These are phyloP conservation scores for Arthrobotrys sphaeroides DNA, from an alignment of 2,329 filamentous ascomycete genomes.

Conservation along the genomic window DNA sequence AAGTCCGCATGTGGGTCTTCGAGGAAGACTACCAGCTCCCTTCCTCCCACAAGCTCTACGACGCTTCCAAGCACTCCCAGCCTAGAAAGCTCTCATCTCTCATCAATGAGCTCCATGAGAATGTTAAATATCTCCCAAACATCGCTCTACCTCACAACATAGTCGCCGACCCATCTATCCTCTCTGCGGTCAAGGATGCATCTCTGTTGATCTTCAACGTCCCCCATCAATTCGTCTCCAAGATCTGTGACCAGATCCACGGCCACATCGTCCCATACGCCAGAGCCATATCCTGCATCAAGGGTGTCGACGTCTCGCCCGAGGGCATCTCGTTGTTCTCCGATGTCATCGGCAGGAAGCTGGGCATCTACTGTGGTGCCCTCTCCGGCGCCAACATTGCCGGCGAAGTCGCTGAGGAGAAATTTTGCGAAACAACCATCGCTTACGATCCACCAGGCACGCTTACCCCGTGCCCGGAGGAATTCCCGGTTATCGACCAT, in stretches of 20 bases:
- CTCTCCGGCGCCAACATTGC: constrained; percentile 97
- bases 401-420: constrained; percentile 90
- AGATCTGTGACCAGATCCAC: constrained; percentile 82
- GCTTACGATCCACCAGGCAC: constrained; percentile 91
- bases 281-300: constrained; percentile 95
- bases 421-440: constrained; percentile 96
- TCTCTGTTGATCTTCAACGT: constrained; percentile 96
- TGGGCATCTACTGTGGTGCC: constrained; percentile 96
- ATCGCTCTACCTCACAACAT: constrained; percentile 84
- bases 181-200: constrained; percentile 81
- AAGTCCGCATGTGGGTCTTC: constrained; percentile 99
- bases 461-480: constrained; percentile 77
- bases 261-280: constrained; percentile 92
- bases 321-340: constrained; percentile 89
- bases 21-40: constrained; percentile 86
- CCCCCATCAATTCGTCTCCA: constrained; percentile 92
- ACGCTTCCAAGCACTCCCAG: constrained; percentile 68
- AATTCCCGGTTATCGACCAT: constrained; percentile 89
- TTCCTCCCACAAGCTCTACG: constrained; percentile 77
- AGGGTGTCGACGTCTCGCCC: constrained; percentile 92
- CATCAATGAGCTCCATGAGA: constrained; percentile 94
- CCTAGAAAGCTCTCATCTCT: constrained; percentile 87
- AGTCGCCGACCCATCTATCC: constrained; percentile 81
- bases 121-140: constrained; percentile 95
- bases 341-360: constrained; percentile 87